Evolutionary conservation across 352 stramenopile species (phyloP).

Genomic region (Globisporangium cystogenes): DNA sequence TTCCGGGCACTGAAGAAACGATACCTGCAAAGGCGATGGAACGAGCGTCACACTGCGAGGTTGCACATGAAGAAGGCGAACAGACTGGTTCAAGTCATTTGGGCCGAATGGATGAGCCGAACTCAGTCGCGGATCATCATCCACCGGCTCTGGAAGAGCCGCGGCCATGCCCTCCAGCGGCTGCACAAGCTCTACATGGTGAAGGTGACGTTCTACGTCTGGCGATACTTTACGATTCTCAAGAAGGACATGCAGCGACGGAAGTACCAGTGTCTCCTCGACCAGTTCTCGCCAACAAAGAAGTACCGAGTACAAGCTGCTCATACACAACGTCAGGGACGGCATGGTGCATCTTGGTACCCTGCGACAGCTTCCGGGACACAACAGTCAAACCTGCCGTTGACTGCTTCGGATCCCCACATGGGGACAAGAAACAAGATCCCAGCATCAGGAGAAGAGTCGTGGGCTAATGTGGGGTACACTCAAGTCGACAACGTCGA

Average conservation of each 20-base stretch:
- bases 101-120: constrained; percentile 27
- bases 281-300: constrained; percentile 15
- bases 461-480: background rate
- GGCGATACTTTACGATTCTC: constrained; percentile 59
- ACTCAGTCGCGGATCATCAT: constrained; percentile 12
- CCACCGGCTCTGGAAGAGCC: constrained; percentile 34
- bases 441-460: background rate
- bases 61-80: constrained; percentile 19
- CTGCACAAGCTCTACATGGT: constrained; percentile 63
- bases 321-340: too few species aligned
- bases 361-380: background rate
- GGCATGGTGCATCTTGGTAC: constrained; percentile 9
- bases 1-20: constrained; percentile 41
- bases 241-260: constrained; percentile 39
- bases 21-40: constrained; percentile 25
- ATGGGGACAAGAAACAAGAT: background rate
- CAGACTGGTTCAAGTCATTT: constrained; percentile 19
- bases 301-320: constrained; percentile 11
- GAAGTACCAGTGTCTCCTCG: constrained; percentile 29
- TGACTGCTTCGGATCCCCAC: constrained; percentile 2
- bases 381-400: background rate
- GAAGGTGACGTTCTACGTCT: constrained; percentile 40
- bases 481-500: background rate
- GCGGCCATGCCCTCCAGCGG: constrained; percentile 47
- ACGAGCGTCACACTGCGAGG: constrained; percentile 20